Percentiles rank a stretch among this genome's conserved stretches.
These are phyloP conservation scores for Kalanchoe fedtschenkoi DNA, from an alignment of 164 flowering plant genomes.

Conservation along the genomic window DNA sequence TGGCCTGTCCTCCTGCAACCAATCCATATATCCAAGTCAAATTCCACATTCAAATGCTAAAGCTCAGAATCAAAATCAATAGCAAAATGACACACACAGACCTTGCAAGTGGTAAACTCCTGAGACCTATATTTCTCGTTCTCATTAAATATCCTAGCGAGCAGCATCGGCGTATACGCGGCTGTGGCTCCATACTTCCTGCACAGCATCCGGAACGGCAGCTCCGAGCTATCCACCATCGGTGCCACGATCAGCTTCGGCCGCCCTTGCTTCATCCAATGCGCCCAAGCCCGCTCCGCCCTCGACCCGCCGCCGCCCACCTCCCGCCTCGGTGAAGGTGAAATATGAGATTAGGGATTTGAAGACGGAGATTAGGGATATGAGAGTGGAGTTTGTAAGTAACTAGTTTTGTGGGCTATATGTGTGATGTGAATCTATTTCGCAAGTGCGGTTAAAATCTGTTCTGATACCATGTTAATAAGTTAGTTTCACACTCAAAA, in stretches of 20 bases:
- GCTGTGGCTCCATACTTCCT: conserved; percentile 86
- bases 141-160: conserved; percentile 72
- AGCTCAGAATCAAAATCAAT: neutral
- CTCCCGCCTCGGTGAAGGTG: conserved; percentile 22
- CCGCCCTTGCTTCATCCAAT: conserved; percentile 67
- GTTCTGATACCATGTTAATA: too few species aligned
- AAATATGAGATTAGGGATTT: too few species aligned
- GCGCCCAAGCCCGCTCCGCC: conserved; percentile 83
- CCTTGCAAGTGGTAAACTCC: conserved; percentile 90
- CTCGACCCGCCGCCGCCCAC: conserved; percentile 25
- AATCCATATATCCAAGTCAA: neutral
- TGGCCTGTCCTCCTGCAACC: conserved; percentile 87
- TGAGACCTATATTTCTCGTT: conserved; percentile 53
- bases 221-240: conserved; percentile 95
- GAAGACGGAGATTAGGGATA: too few species aligned
- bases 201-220: conserved; percentile 89
- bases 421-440: too few species aligned
- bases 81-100: conserved; percentile 8
- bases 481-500: too few species aligned
- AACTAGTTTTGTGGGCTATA: too few species aligned
- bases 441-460: too few species aligned
- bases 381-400: too few species aligned
- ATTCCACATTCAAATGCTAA: neutral
- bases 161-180: conserved; percentile 97
- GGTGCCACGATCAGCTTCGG: conserved; percentile 91